phyloP scores from a whole-genome alignment of 1,284 basidiomycete species.

The Coniferiporia sulphurascens region DNA sequence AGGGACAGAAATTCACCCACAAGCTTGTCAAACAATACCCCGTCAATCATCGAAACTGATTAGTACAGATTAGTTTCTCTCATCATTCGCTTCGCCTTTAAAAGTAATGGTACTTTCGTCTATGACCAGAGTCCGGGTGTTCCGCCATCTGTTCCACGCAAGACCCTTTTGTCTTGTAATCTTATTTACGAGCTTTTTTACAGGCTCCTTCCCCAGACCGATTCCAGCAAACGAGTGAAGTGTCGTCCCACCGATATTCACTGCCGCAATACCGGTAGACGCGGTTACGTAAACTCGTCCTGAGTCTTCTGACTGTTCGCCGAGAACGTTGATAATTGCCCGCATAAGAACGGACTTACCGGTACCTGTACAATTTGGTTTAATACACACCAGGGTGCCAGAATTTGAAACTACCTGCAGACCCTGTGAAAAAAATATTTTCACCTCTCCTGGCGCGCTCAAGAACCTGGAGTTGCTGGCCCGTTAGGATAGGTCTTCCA shows the following conservation, averaged over 20 bases:
- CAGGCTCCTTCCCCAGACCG: constrained; percentile 38
- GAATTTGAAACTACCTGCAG: constrained; percentile 44
- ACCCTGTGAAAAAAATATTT: constrained; percentile 80
- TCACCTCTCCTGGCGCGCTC: constrained; percentile 50
- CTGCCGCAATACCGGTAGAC: constrained; percentile 46
- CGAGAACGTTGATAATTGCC: constrained; percentile 40
- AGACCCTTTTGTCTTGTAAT: constrained; percentile 28
- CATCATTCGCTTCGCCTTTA: neutral
- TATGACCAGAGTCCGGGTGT: constrained; percentile 54
- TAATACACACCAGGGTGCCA: neutral
- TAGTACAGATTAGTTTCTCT: constrained; percentile 1
- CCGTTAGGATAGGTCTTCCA: constrained; percentile 29
- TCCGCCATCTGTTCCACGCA: constrained; percentile 44
- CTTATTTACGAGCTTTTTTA: constrained; percentile 33
- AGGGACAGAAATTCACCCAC: constrained; percentile 33
- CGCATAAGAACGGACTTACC: constrained; percentile 45
- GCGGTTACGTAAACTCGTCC: constrained; percentile 41
- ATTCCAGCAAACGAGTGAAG: constrained; percentile 53
- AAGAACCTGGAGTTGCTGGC: constrained; percentile 56
- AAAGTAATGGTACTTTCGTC: constrained; percentile 54
- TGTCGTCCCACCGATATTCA: constrained; percentile 52
- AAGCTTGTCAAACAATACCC: constrained; percentile 62
- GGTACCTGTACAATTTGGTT: constrained; percentile 32
- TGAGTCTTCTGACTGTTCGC: constrained; percentile 38
- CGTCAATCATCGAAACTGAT: constrained; percentile 61